A percentile compares a stretch with the other conserved stretches of the same genome.
phyloP scores from a whole-genome alignment of 2,329 filamentous ascomycete species.

The Aspergillus ochraceoroseus region DNA sequence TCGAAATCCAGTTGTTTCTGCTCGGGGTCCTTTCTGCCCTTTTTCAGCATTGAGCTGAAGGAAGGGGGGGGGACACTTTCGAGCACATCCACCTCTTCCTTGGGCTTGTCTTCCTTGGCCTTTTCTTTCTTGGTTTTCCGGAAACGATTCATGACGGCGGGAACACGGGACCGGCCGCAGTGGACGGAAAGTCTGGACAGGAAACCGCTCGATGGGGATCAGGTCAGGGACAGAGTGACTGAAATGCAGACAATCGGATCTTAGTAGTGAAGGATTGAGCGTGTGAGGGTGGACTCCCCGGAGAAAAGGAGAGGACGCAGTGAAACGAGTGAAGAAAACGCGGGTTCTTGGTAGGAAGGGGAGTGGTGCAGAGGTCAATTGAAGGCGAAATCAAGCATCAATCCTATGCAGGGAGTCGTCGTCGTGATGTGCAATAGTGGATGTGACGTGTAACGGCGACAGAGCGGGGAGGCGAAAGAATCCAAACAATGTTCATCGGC shows the following conservation, averaged over 20 bases:
- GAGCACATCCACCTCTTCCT: constrained; percentile 19
- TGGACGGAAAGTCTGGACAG: no score
- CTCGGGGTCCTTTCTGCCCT: constrained; percentile 49
- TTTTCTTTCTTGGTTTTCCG: constrained; percentile 40
- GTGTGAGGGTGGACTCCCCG: no score
- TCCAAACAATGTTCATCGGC: constrained; percentile 3
- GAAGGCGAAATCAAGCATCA: constrained; percentile 6
- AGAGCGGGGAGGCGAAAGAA: constrained; percentile 10
- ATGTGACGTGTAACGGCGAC: constrained; percentile 15
- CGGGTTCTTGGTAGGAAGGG: no score
- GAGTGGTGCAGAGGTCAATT: no score
- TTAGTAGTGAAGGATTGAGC: no score
- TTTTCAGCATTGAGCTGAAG: constrained; percentile 43
- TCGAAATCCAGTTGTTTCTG: constrained; percentile 61
- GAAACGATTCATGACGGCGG: constrained; percentile 39
- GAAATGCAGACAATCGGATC: no score
- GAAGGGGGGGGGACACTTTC: constrained; percentile 41
- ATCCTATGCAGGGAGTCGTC: no score
- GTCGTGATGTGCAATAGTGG: constrained; percentile 16
- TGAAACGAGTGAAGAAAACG: no score
- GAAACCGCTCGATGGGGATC: no score
- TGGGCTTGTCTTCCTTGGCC: constrained; percentile 24
- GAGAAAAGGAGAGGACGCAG: no score
- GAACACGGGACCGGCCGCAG: no score
- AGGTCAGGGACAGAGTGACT: no score